Evolutionary conservation across 2,329 filamentous ascomycete genomes (phyloP), one percentile per base, ranked within the genome.

Genomic region (Sclerotinia nivalis): DNA sequence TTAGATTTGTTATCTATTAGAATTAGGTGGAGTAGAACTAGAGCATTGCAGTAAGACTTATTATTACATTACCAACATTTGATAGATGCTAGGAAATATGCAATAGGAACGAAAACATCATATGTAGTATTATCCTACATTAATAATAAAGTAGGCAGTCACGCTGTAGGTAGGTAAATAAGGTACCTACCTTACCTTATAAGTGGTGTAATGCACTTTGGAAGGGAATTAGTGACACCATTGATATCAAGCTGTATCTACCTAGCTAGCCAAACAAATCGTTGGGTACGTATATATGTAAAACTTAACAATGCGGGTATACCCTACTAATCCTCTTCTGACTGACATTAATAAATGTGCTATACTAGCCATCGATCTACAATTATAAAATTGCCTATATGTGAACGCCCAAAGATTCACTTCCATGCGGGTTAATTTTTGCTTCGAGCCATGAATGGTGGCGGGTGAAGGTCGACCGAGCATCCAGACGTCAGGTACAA

Each of bases 401-500:
- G 1, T 58, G 55, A 25, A 59, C 22, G 34, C 55, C 18, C 34
- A 25, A 40, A n/a, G 13, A 13, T 28, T 22, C n/a, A 40, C 49
- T 25, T 34, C 20, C 22, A 22, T 22, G 47, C 49, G 9, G 25
- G 34, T 45, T 34, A 34, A 49, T 37, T 28, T 43, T 69, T 56
- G 43, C 40, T 50, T 69, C 50, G 49, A 49, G 22, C 25, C 9
- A 20, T 69, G 67, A 69, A 69, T 69, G 49, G 59, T 47, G 37
- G 13, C 40, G 28, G 34, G 37, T 25, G 37, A 49, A 28, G 34
- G 22, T 7, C 28, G 37, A 45, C 22, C 50, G 34, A 69, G 59
- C 49, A 49, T 69, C 59, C 40, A 69, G 49, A 56, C 49, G 67
- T 69, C 67, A 69, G 67, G 59, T 69, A 69, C 67, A 62, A 56